Percentiles rank a stretch among this genome's conserved stretches.
Conservation (phyloP, 306 rosid genomes). For the Dalbergia cochinchinensis region DNA sequence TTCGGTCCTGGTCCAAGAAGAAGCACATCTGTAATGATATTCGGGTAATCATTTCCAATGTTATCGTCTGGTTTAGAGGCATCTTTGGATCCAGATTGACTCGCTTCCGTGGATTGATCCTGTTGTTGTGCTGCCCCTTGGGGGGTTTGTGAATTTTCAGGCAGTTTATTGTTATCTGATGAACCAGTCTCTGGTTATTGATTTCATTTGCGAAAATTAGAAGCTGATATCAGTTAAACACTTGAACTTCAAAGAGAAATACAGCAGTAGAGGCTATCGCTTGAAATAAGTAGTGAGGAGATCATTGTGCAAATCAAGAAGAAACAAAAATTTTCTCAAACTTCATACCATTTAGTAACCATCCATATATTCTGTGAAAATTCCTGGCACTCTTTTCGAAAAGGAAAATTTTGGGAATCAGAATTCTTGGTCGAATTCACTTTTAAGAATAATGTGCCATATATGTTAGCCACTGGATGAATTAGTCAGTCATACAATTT, state of each 20-base stretch:
- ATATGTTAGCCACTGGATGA: no score
- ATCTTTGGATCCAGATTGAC: not conserved
- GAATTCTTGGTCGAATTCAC: no score
- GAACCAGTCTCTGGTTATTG: not conserved
- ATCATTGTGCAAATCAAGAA: not conserved
- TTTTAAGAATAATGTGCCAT: no score
- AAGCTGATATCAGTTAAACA: not conserved
- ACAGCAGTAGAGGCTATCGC: not conserved
- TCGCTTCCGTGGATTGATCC: not conserved
- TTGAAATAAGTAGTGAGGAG: not conserved
- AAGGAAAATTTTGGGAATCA: no score
- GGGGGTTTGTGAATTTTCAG: not conserved
- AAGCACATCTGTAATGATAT: not conserved
- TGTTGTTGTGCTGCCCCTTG: conserved; percentile 1
- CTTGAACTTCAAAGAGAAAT: conserved; percentile 8
- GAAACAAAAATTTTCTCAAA: not conserved
- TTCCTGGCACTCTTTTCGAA: no score
- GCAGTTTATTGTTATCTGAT: not conserved
- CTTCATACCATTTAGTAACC: no score
- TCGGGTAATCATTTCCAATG: conserved; percentile 17
- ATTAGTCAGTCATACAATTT: no score
- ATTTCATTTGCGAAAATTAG: not conserved
- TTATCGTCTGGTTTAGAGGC: not conserved
- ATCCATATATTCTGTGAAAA: no score
- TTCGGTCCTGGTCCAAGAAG: not conserved